Conservation (phyloP, 2,329 filamentous ascomycete species). For the Arthroderma sp. region DNA sequence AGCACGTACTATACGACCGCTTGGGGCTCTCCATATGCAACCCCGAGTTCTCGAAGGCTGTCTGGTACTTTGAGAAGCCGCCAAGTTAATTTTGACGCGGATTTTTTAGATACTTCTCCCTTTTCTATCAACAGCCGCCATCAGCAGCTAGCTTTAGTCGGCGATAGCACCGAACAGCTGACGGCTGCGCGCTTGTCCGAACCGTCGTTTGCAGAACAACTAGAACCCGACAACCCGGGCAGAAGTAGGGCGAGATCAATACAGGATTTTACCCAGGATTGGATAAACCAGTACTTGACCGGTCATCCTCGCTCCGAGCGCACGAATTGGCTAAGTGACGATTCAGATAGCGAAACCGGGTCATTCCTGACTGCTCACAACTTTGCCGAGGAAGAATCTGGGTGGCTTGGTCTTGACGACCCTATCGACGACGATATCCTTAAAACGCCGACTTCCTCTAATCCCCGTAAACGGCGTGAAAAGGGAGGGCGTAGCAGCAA, state of each 20-base stretch:
- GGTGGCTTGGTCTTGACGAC: slow-evolving; percentile 32
- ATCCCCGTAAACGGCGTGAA: slow-evolving; percentile 4
- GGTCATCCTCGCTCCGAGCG: slow-evolving; percentile 55
- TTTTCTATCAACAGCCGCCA: slow-evolving; percentile 17
- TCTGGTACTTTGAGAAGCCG: slow-evolving; percentile 26
- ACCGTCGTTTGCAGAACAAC: slow-evolving; percentile 13
- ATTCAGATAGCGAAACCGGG: slow-evolving; percentile 60
- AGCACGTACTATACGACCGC: slow-evolving; percentile 57
- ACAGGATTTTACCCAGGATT: slow-evolving; percentile 61
- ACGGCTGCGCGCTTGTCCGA: no score
- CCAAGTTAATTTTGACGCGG: slow-evolving; percentile 33
- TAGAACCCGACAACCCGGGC: slow-evolving; percentile 11
- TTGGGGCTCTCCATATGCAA: slow-evolving; percentile 84
- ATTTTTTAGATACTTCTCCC: slow-evolving; percentile 23
- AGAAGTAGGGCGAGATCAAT: slow-evolving; percentile 23
- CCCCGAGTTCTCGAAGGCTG: slow-evolving; percentile 37
- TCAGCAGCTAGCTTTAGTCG: slow-evolving; percentile 2
- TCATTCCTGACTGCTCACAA: slow-evolving; percentile 37
- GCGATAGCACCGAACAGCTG: no score
- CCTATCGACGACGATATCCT: slow-evolving; percentile 27
- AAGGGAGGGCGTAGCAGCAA: slow-evolving; percentile 13
- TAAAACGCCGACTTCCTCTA: slow-evolving; percentile 24
- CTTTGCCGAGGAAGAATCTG: slow-evolving; percentile 30
- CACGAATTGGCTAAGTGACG: slow-evolving; percentile 74
- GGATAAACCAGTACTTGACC: slow-evolving; percentile 76